Base-by-base conservation (phyloP, 257 asterid species). In the Nicotiana tomentosiformis region DNA sequence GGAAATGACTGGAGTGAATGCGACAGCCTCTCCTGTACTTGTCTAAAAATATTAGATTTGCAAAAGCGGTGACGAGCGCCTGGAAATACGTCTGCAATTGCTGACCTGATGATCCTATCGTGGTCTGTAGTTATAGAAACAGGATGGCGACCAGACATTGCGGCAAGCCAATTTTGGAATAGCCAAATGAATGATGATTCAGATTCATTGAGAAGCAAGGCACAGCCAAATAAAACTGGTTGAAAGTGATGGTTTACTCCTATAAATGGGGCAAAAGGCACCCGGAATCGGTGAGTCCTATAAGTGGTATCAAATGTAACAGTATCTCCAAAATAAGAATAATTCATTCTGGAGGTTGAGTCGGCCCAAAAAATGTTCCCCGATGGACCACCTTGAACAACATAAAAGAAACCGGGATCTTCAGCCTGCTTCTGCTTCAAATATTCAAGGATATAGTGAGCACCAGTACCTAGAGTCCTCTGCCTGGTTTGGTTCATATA, bases 171-270 rank as follows among this genome's bases (percentile, higher is more conserved):
- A 79, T 92, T 94, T n/a, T 91, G 86, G 82, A 96, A 96, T 55
- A 96, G 86, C 99, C 99, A 96, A 5, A 84, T 84, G 58, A 96
- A 96, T 8, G 96, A 94, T 29, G 98, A 84, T 83, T 92, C 95
- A 17, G 98, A 92, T 84, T 96, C 98, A 84, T 92, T 93, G 61
- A 91, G 85, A 49, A 96, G 87, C 77, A 96, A 90, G 77, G 97
- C 96, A 88, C 99, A 96, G 46, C 98, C 98, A 84, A 96, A 94
- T 74, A 96, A 81, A 65, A 96, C 93, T 10, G 98, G 97, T 49
- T 93, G 97, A 7, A 98, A 97, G 57, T 96, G 98, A 90, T 96
- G 95, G 84, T 96, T 96, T 86, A 96, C 87, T 60, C 99, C 98
- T 5, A 98, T 92, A 85, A 96, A 92, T 33, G 98, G 98, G 15